Conservation (phyloP, 768 basidiomycete genomes). For the Pleurotus tuber-regium region DNA sequence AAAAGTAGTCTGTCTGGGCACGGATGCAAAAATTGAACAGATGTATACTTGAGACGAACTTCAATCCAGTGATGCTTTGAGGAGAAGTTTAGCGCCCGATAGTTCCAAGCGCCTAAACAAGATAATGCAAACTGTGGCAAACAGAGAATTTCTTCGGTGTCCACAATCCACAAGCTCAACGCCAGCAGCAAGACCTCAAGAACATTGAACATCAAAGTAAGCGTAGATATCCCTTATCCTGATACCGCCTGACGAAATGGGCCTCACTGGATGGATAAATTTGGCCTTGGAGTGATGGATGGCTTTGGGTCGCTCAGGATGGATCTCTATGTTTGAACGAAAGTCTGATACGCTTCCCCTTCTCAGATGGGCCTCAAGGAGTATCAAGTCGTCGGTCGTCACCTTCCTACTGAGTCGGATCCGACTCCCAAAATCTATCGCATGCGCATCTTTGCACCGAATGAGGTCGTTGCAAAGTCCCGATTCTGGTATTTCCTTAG, state of each 20-base stretch:
- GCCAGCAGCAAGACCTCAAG: slow-evolving; percentile 9
- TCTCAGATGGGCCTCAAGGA: slow-evolving; percentile 76
- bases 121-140: not conserved
- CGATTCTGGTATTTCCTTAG: slow-evolving; percentile 99
- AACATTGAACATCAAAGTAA: not conserved
- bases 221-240: not conserved
- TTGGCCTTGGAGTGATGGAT: not conserved
- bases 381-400: slow-evolving; percentile 97
- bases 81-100: too few species aligned
- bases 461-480: slow-evolving; percentile 98
- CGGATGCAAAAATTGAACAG: too few species aligned
- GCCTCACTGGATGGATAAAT: not conserved
- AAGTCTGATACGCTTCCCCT: not conserved
- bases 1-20: too few species aligned
- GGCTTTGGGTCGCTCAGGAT: not conserved
- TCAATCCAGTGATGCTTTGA: too few species aligned
- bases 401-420: slow-evolving; percentile 90
- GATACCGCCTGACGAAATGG: not conserved
- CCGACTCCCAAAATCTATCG: slow-evolving; percentile 98
- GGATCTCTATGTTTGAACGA: not conserved
- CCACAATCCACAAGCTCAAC: not conserved
- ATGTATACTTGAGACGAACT: too few species aligned
- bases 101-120: not conserved
- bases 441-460: slow-evolving; percentile 99
- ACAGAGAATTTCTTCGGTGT: not conserved